Percentiles rank a stretch among this genome's conserved stretches.
Evolutionary conservation across 2,329 filamentous ascomycete species (phyloP).

Genomic region (Neurospora sp.): DNA sequence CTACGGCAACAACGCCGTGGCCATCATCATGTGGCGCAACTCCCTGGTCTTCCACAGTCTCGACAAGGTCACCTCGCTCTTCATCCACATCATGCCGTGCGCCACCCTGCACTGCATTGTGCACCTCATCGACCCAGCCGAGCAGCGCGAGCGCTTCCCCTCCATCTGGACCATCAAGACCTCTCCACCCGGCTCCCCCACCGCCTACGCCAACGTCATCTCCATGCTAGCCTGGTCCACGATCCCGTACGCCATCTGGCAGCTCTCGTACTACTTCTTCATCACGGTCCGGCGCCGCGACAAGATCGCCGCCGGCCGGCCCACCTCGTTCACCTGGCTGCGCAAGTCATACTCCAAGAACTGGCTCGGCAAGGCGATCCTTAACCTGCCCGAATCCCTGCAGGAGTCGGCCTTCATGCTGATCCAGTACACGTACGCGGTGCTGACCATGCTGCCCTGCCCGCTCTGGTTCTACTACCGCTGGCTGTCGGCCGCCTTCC

Average conservation of each 20-base stretch:
- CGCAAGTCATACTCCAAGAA: constrained; percentile 82
- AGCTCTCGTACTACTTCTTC: constrained; percentile 83
- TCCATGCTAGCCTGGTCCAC: constrained; percentile 95
- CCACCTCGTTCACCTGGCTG: constrained; percentile 96
- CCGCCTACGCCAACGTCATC: constrained; percentile 65
- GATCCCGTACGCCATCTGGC: constrained; percentile 87
- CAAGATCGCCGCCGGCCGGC: constrained; percentile 89
- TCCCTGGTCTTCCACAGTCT: constrained; percentile 97
- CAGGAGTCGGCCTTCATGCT: constrained; percentile 93
- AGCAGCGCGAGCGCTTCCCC: constrained; percentile 65
- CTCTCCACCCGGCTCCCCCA: constrained; percentile 57
- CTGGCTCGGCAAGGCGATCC: constrained; percentile 78
- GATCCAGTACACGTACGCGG: constrained; percentile 87
- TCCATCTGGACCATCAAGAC: constrained; percentile 75
- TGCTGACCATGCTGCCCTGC: constrained; percentile 88
- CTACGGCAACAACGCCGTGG: constrained; percentile 93
- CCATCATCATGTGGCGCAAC: constrained; percentile 98
- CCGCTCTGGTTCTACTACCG: constrained; percentile 90
- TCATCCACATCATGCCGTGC: constrained; percentile 99
- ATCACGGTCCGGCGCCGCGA: constrained; percentile 92
- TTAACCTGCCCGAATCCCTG: constrained; percentile 61
- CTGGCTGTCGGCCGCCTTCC: constrained; percentile 67
- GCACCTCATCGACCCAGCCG: constrained; percentile 60
- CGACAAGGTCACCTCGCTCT: constrained; percentile 96
- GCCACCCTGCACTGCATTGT: constrained; percentile 87